Percentiles rank a stretch among this genome's conserved stretches.
Evolutionary conservation across 177 flowering plant species (phyloP).

Genomic region (Vitis hybrid): DNA sequence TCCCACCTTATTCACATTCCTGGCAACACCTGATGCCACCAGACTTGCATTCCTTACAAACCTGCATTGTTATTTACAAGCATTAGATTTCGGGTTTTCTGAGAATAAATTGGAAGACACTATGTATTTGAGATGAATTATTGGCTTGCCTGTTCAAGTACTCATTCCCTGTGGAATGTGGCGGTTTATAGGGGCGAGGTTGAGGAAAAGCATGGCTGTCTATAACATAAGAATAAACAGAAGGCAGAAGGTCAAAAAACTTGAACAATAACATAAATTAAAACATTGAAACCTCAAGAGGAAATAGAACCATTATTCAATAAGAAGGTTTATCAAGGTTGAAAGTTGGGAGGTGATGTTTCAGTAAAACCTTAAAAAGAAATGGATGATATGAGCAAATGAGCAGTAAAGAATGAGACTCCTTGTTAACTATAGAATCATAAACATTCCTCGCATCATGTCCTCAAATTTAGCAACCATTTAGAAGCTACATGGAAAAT

Average conservation of each 20-base stretch:
- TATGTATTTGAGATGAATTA: not conserved
- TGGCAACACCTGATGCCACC: constrained; percentile 75
- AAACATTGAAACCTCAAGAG: not conserved
- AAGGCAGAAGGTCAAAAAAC: not conserved
- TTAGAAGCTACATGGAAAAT: too few relatives aligned
- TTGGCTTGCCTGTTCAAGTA: constrained; percentile 51
- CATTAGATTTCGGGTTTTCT: not conserved
- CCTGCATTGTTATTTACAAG: constrained; percentile 36
- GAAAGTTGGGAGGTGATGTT: too few relatives aligned
- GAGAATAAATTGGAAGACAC: not conserved
- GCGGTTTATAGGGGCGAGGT: constrained; percentile 41
- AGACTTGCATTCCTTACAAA: constrained; percentile 69
- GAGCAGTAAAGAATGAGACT: too few relatives aligned
- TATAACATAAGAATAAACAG: constrained; percentile 16
- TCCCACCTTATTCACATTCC: constrained; percentile 62
- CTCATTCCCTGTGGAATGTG: constrained; percentile 42
- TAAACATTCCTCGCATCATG: too few relatives aligned
- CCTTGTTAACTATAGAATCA: too few relatives aligned
- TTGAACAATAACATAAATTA: not conserved
- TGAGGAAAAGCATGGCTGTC: constrained; percentile 40
- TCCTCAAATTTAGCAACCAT: too few relatives aligned
- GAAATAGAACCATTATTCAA: too few relatives aligned
- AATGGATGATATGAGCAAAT: too few relatives aligned
- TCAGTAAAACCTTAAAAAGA: too few relatives aligned
- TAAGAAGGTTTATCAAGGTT: too few relatives aligned